phyloP scores from a whole-genome alignment of 176 grass and related monocot species.

The Pontederia crassipes region DNA sequence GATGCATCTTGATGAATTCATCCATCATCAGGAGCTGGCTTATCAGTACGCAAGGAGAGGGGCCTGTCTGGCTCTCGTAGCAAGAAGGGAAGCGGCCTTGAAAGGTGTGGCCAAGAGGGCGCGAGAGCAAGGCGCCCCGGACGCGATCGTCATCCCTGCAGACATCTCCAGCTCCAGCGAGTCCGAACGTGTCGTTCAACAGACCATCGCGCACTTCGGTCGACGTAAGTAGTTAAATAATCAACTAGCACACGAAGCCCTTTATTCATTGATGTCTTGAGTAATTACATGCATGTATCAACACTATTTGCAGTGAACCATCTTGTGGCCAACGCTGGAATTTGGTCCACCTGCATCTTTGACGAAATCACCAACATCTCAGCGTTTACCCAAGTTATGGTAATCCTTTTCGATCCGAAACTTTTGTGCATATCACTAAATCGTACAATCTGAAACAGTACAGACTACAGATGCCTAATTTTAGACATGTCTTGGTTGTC shows the following conservation, averaged over 20 bases:
- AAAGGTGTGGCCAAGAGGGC: conserved; percentile 31
- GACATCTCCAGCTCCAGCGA: conserved; percentile 34
- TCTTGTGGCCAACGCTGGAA: conserved; percentile 53
- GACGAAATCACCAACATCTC: conserved; percentile 47
- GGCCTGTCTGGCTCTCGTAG: conserved; percentile 42
- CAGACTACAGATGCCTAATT: too few relatives aligned
- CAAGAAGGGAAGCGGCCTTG: conserved; percentile 45
- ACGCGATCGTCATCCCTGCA: conserved; percentile 32
- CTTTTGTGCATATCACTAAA: too few relatives aligned
- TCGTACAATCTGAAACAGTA: too few relatives aligned
- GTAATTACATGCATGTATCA: background rate
- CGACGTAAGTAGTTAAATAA: conserved; percentile 20
- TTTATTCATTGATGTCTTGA: background rate
- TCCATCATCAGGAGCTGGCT: conserved; percentile 30
- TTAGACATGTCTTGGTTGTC: too few relatives aligned
- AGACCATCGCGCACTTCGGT: conserved; percentile 30
- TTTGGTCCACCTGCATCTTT: conserved; percentile 31
- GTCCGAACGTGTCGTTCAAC: conserved; percentile 32
- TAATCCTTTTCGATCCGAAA: background rate
- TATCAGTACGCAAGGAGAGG: conserved; percentile 56
- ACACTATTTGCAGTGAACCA: conserved; percentile 42
- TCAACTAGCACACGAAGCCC: background rate
- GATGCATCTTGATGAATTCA: background rate
- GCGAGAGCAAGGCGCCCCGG: conserved; percentile 26
- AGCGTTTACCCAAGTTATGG: conserved; percentile 34